These are phyloP conservation scores for Pogostemon cablin DNA, from an alignment of 257 asterid species.

Conservation along the genomic window DNA sequence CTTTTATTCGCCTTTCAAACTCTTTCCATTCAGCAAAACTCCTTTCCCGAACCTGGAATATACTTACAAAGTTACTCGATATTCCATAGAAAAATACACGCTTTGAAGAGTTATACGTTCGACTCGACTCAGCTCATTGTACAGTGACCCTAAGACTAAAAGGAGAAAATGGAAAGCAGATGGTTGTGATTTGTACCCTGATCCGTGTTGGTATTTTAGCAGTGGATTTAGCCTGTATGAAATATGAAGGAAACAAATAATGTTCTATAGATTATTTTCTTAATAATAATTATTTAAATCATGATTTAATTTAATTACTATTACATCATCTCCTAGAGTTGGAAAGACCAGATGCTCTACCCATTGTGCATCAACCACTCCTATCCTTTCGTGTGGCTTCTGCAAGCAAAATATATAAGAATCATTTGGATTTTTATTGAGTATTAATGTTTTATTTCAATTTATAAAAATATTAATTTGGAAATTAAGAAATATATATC, in stretches of 20 bases:
- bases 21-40: slow-evolving; percentile 38
- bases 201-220: slow-evolving; percentile 23
- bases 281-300: neutral
- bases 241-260: neutral
- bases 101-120: neutral
- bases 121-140: neutral
- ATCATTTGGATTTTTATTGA: neutral
- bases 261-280: neutral
- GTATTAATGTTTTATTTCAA: neutral
- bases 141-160: neutral
- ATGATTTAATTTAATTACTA: slow-evolving; percentile 17
- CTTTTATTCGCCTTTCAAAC: slow-evolving; percentile 36
- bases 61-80: neutral
- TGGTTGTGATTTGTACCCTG: slow-evolving; percentile 30
- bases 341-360: slow-evolving; percentile 48
- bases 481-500: no score
- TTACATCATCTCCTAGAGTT: slow-evolving; percentile 44
- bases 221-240: slow-evolving; percentile 28
- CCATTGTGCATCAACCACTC: slow-evolving; percentile 64
- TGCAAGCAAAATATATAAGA: slow-evolving; percentile 11
- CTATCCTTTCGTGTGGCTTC: slow-evolving; percentile 47
- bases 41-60: slow-evolving; percentile 38
- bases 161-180: neutral
- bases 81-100: neutral
- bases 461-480: no score